A percentile compares a stretch with the other conserved stretches of the same genome.
phyloP scores from a whole-genome alignment of 164 flowering plant genomes.

The Piper longum region DNA sequence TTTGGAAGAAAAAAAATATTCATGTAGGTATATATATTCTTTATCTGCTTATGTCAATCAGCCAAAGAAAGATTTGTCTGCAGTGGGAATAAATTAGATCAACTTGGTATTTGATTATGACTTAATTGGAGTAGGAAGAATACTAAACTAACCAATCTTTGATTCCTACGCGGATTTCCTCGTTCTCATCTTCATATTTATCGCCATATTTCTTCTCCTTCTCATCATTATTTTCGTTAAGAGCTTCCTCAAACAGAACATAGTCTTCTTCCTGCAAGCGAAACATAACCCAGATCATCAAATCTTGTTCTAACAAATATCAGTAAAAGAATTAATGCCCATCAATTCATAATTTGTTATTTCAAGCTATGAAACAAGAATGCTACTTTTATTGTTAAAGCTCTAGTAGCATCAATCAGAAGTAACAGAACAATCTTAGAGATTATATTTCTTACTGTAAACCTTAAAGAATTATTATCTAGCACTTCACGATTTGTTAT shows the following conservation, averaged over 20 bases:
- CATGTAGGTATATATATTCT: no score
- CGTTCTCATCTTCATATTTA: constrained; percentile 5
- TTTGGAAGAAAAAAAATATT: no score
- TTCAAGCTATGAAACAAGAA: no score
- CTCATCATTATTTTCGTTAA: constrained; percentile 14
- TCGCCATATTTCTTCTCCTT: constrained; percentile 3
- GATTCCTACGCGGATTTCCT: constrained; percentile 49
- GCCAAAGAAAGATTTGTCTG: no score
- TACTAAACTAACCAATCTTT: constrained; percentile 44
- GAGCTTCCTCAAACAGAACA: constrained; percentile 35
- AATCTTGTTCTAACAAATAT: background rate
- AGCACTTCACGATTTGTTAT: no score
- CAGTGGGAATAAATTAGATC: background rate
- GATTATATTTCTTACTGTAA: no score
- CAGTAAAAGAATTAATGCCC: background rate
- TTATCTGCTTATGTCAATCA: no score
- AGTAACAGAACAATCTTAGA: no score
- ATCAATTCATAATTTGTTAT: background rate
- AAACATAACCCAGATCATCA: background rate
- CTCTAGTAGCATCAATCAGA: no score
- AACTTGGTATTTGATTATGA: no score
- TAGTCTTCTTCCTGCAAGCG: constrained; percentile 42
- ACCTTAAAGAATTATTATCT: no score
- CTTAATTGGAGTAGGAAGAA: background rate
- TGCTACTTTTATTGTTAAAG: no score